phyloP scores from a whole-genome alignment of 1,284 basidiomycete genomes.

The Moniliophthora roreri region DNA sequence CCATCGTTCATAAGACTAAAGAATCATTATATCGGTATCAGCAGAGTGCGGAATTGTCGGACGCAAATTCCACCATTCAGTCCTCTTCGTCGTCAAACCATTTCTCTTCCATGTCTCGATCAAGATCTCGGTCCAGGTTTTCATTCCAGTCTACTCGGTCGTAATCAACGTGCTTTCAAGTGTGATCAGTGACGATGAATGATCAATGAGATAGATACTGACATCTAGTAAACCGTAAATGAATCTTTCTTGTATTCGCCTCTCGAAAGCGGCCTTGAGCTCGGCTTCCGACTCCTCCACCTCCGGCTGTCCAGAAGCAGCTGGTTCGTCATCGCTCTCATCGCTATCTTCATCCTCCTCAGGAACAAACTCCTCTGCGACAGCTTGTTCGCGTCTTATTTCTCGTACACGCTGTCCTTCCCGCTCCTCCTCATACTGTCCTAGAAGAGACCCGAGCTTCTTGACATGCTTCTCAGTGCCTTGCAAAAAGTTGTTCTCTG shows the following conservation, averaged over 20 bases:
- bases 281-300: slow-evolving; percentile 48
- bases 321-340: slow-evolving; percentile 22
- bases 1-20: neutral
- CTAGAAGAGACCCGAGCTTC: slow-evolving; percentile 64
- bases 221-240: slow-evolving; percentile 78
- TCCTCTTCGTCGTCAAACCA: slow-evolving; percentile 75
- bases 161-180: slow-evolving; percentile 62
- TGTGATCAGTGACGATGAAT: slow-evolving; percentile 2
- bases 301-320: slow-evolving; percentile 7
- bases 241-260: slow-evolving; percentile 63
- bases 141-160: slow-evolving; percentile 78
- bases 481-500: slow-evolving; percentile 55
- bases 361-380: slow-evolving; percentile 52
- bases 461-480: slow-evolving; percentile 63
- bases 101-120: slow-evolving; percentile 63
- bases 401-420: slow-evolving; percentile 58
- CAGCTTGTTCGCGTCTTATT: slow-evolving; percentile 41
- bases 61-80: too few relatives aligned
- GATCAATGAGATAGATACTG: slow-evolving; percentile 24
- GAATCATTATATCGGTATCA: too few relatives aligned
- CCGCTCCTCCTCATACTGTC: slow-evolving; percentile 73
- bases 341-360: slow-evolving; percentile 67
- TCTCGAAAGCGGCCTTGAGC: slow-evolving; percentile 49
- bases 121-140: slow-evolving; percentile 57
- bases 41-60: too few relatives aligned